These are phyloP conservation scores for Elaphomyces granulatus DNA, from an alignment of 495 filamentous ascomycete species.

Conservation along the genomic window DNA sequence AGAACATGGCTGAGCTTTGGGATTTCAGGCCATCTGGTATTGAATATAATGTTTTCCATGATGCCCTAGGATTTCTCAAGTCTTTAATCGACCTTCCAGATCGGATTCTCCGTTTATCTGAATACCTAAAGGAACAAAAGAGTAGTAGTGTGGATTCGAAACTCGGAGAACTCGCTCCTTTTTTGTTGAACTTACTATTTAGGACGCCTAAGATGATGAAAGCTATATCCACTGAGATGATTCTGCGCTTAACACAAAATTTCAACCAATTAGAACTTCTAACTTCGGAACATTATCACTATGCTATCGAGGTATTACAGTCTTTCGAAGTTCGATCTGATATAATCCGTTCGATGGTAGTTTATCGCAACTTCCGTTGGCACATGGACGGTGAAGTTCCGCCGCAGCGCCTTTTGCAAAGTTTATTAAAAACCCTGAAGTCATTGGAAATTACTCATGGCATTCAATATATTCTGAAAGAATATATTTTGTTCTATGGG, in stretches of 20 bases:
- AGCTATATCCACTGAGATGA: conserved; percentile 12
- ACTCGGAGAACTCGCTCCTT: conserved; percentile 8
- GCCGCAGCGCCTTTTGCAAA: conserved; percentile 9
- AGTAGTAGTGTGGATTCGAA: conserved; percentile 1
- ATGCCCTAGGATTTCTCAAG: conserved; percentile 1
- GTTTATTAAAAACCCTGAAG: conserved; percentile 13
- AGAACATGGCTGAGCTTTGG: conserved; percentile 10
- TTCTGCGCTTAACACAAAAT: conserved; percentile 18
- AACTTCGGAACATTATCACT: conserved; percentile 13
- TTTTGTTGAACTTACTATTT: conserved; percentile 14
- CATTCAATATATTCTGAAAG: conserved; percentile 38
- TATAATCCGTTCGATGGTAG: conserved; percentile 18
- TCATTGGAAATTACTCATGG: conserved; percentile 17
- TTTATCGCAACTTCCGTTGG: conserved; percentile 30
- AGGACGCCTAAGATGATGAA: conserved; percentile 9
- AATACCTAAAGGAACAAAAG: conserved; percentile 5
- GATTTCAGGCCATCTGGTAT: conserved; percentile 3
- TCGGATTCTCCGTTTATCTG: conserved; percentile 9
- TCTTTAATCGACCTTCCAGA: conserved; percentile 2
- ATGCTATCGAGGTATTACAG: conserved; percentile 17
- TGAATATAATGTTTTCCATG: conserved; percentile 8
- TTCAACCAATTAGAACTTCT: conserved; percentile 14
- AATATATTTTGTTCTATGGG: conserved; percentile 24
- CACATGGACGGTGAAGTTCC: conserved; percentile 12
- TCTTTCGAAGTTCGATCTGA: conserved; percentile 10